These are phyloP conservation scores for Lachnellula subtilissima DNA, from an alignment of 2,329 filamentous ascomycete genomes.

Conservation along the genomic window DNA sequence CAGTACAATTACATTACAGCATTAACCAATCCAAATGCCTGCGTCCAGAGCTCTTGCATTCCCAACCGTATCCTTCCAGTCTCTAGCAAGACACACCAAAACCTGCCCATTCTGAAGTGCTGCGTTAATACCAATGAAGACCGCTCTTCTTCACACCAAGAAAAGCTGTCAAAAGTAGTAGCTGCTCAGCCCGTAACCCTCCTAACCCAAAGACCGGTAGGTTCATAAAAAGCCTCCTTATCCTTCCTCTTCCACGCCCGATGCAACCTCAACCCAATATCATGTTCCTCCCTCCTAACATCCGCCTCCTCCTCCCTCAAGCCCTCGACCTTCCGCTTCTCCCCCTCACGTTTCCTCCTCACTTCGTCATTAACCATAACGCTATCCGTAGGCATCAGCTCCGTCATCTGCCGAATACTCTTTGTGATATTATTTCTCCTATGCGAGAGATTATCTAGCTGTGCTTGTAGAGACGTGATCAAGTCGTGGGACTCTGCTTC, in stretches of 20 bases:
- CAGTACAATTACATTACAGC: too few relatives aligned
- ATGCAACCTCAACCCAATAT: slow-evolving; percentile 70
- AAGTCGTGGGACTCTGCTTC: slow-evolving; percentile 58
- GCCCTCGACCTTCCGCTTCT: slow-evolving; percentile 60
- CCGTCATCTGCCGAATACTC: slow-evolving; percentile 71
- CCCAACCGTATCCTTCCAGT: too few relatives aligned
- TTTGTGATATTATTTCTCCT: slow-evolving; percentile 67
- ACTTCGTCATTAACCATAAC: slow-evolving; percentile 64
- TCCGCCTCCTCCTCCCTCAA: slow-evolving; percentile 65
- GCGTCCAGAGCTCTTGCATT: too few relatives aligned
- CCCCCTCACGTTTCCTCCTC: slow-evolving; percentile 48
- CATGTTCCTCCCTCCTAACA: slow-evolving; percentile 71
- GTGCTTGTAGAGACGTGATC: slow-evolving; percentile 61
- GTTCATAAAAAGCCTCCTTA: slow-evolving; percentile 59
- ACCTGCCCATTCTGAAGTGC: too few relatives aligned
- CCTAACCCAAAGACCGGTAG: slow-evolving; percentile 71
- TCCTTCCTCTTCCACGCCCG: slow-evolving; percentile 71
- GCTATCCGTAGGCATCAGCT: slow-evolving; percentile 68
- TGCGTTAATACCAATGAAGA: too few relatives aligned
- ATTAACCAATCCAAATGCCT: too few relatives aligned
- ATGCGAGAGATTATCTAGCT: slow-evolving; percentile 59
- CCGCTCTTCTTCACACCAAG: too few relatives aligned
- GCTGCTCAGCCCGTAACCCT: slow-evolving; percentile 59
- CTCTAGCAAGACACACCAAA: too few relatives aligned
- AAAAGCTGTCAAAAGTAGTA: not conserved